Evolutionary conservation across 2,329 filamentous ascomycete species (phyloP).

Genomic region (Monosporascus sp.): DNA sequence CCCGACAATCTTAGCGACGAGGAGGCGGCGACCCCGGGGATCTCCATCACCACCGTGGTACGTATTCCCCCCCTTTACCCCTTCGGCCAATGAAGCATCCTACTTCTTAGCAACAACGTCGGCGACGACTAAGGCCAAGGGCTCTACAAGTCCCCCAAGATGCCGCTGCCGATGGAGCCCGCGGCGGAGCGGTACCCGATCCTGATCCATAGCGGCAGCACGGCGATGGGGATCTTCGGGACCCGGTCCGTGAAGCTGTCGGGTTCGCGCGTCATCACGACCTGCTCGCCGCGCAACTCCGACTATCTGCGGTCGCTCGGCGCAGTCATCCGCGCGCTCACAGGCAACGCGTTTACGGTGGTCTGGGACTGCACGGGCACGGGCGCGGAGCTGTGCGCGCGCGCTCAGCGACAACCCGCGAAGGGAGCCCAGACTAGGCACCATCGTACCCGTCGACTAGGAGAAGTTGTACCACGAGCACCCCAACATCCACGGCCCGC

Average conservation of each 20-base stretch:
- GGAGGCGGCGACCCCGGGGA: constrained; percentile 38
- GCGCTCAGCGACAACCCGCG: constrained; percentile 19
- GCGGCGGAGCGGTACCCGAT: constrained; percentile 32
- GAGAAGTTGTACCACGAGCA: constrained; percentile 38
- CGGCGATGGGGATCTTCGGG: constrained; percentile 49
- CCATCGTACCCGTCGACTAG: constrained; percentile 32
- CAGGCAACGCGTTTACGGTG: too few relatives aligned
- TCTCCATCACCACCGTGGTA: constrained; percentile 37
- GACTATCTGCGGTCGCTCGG: constrained; percentile 28
- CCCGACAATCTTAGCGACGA: constrained; percentile 41
- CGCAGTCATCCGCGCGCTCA: constrained; percentile 25
- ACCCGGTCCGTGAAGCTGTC: constrained; percentile 40
- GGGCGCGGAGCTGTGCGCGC: too few relatives aligned
- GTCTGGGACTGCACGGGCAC: too few relatives aligned
- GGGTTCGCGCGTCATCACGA: constrained; percentile 34
- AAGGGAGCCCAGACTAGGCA: constrained; percentile 31
- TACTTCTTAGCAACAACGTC: neutral
- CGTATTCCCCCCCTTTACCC: constrained; percentile 2
- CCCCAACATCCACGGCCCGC: constrained; percentile 25
- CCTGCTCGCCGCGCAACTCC: constrained; percentile 33
- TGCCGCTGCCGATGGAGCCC: constrained; percentile 40
- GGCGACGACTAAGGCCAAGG: constrained; percentile 33
- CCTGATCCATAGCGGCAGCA: constrained; percentile 45
- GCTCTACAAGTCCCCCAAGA: constrained; percentile 39
- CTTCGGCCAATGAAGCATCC: too few relatives aligned